Evolutionary conservation across 768 basidiomycete genomes (phyloP), one percentile per base, ranked within the genome.

Genomic region (Amanita molliuscula): DNA sequence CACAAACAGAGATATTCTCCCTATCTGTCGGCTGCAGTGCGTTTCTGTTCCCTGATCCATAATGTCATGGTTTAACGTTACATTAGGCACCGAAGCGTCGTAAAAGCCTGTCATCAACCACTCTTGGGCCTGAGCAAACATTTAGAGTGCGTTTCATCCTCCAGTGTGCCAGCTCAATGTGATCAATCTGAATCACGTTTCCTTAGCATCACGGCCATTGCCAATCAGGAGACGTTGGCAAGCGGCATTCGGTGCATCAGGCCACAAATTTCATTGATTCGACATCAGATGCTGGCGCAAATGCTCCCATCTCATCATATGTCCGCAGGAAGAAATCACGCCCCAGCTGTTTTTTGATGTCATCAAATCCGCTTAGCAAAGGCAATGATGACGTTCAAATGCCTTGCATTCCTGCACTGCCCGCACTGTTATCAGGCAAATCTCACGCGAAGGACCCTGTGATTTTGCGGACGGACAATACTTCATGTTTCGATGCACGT

Each of bases 271-370:
- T 74, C 72, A 56, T 64, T 55, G 75, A 68, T 35, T 75, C 75
- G 10, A 66, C 64, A 21, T 66, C 67, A 52, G 79, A 82, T 60
- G 65, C 79, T 16, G 65, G 76, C 26, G 81, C 77, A 34, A 77
- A 78, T 58, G 86, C 82, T 11, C 88, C 88, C 48, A 89, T 90
- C 48, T 90, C 88, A 23, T 75, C 77, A 34, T 89, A 84, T 52
- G 81, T 85, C 37, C 84, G 88, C 54, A 80, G 87, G 54, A 85
- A 81, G 66, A 86, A 85, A 1, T 86, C 87, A 25, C 79, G 31
- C 31, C 13, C 31, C 31, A 13, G 80, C 51, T 73, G 77, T 34
- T 86, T 87, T 9, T 85, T 86, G 0, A 80, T 78, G 13, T 78
- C 81, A 1, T 77, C 83, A 10, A 76, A 76, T 9, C 26, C n/a